Evolutionary conservation across 208 protist genomes (phyloP).

Genomic region (Acanthamoeba healyi): DNA sequence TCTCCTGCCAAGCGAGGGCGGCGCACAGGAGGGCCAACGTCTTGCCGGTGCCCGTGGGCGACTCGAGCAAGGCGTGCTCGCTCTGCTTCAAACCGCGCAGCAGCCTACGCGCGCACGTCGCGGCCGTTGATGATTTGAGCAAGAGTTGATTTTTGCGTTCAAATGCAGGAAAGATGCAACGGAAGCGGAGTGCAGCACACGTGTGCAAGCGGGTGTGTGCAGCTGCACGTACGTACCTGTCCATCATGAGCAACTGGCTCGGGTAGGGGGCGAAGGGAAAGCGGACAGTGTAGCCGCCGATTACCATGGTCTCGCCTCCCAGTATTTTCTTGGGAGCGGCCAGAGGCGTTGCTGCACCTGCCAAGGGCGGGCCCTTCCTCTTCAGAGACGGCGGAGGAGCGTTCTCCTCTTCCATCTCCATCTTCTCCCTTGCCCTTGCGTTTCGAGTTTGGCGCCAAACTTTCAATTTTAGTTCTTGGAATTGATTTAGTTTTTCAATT

Average conservation of each 20-base stretch:
- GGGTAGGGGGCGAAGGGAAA: conserved; percentile 97
- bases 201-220: no score
- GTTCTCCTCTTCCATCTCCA: neutral
- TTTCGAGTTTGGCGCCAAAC: neutral
- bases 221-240: conserved; percentile 69
- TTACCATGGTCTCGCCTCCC: conserved; percentile 23
- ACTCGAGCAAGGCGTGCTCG: conserved; percentile 97
- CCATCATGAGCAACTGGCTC: conserved; percentile 97
- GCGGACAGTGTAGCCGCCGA: conserved; percentile 84
- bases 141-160: neutral
- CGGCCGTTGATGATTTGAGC: no score
- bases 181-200: no score
- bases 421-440: neutral
- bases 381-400: neutral
- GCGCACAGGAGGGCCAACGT: conserved; percentile 97
- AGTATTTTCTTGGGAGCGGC: neutral
- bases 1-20: conserved; percentile 93
- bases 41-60: conserved; percentile 98
- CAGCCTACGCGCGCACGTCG: conserved; percentile 74
- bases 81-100: conserved; percentile 82
- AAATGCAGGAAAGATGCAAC: neutral
- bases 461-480: neutral
- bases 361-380: neutral
- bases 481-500: neutral
- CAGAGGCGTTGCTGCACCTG: no score